Evolutionary conservation across 768 basidiomycete genomes (phyloP), one percentile per base, ranked within the genome.

Genomic region (Hemileccinum rubropunctum): DNA sequence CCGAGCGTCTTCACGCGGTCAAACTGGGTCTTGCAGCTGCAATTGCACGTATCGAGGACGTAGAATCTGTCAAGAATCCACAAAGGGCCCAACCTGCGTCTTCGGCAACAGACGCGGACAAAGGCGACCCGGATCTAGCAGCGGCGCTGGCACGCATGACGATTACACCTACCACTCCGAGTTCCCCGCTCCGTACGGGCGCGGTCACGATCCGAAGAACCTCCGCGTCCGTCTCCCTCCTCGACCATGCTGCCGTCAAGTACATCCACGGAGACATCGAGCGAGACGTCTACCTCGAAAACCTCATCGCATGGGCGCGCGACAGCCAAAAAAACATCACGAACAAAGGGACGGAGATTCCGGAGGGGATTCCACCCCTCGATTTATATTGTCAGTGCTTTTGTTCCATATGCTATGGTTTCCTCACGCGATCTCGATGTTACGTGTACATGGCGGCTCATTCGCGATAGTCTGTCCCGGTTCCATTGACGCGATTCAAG

Each of bases 1-100:
- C 95, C 0, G 90, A 97, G 64, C 82, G 95, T 20, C 72, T 98
- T 23, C 80, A 86, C 42, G 94, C 94, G 0, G 82, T 98, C 43
- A 82, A 84, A 56, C 61, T 89, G 5, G 95, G 95, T 2, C 75
- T 97, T 8, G 78, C 92, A 3, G 87, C 88, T 7, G 90, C 87
- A 0, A 75, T 91, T 17, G 79, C 92, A 7, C 80, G 86, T 42
- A 69, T 93, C 4, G 86, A 90, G 57, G 74, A 73, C 8, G 37
- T 17, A 0, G 49, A 46, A 8, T 23, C 42, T 3, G 43, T 26
- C 5, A 26, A 28, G 3, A 37, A 27, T n/a, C n/a, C n/a, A n/a
- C n/a, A n/a, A n/a, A n/a, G n/a, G 18, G 28, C 11, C 3, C 30
- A 44, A 35, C 4, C 1, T 12, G 18, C 11, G 7, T n/a, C 44